Evolutionary conservation across 768 basidiomycete genomes (phyloP).

Genomic region (Termitomyces sp.): DNA sequence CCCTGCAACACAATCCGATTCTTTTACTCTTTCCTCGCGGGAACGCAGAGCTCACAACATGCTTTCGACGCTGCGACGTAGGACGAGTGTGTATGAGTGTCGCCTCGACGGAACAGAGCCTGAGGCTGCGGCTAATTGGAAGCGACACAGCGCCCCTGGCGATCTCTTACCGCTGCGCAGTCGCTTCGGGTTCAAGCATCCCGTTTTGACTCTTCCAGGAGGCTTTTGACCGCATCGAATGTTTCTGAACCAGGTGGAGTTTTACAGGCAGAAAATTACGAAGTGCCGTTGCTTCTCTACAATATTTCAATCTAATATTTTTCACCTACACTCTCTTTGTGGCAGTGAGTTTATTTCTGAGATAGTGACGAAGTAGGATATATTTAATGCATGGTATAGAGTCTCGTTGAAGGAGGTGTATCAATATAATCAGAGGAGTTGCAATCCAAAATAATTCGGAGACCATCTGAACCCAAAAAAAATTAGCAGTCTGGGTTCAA

Average conservation of each 20-base stretch:
- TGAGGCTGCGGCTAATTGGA: constrained; percentile 28
- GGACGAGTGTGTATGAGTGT: constrained; percentile 37
- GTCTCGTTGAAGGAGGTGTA: background rate
- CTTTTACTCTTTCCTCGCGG: constrained; percentile 46
- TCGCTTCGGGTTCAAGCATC: constrained; percentile 54
- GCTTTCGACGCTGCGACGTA: constrained; percentile 57
- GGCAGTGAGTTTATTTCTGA: background rate
- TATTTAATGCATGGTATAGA: constrained; percentile 6
- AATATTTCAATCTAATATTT: background rate
- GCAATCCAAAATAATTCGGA: background rate
- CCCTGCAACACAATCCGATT: constrained; percentile 39
- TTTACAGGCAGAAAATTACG: background rate
- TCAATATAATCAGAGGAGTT: background rate
- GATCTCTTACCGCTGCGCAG: constrained; percentile 42
- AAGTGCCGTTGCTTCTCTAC: background rate
- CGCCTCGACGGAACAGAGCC: constrained; percentile 5
- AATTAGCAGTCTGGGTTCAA: background rate
- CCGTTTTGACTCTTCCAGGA: constrained; percentile 51
- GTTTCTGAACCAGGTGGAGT: constrained; percentile 20
- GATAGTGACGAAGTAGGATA: constrained; percentile 6
- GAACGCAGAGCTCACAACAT: constrained; percentile 56
- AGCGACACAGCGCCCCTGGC: constrained; percentile 59
- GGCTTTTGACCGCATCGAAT: constrained; percentile 30
- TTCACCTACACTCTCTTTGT: background rate
- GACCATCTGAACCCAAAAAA: background rate